Base-by-base conservation (phyloP, 129 eudicot species). In the Apium graveolens region DNA sequence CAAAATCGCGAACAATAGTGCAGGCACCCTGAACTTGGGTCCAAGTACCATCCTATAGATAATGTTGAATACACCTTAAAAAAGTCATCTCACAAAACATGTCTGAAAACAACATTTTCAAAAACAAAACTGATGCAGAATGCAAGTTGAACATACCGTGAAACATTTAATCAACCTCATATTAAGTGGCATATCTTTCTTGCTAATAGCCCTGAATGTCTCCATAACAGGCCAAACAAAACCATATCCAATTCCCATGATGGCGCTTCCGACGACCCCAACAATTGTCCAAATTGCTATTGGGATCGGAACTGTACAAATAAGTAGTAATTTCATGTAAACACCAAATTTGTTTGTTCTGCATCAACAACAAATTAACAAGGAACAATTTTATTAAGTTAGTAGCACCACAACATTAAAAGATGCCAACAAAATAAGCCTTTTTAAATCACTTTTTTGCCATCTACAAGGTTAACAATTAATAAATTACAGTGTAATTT, bases 171-270 rank as follows among this genome's bases (percentile, higher is more conserved):
- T 46, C 77, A 81, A 49, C 80, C 76, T 81, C 26, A 16, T 37
- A 31, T 51, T 46, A 18, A 81, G 16, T 37, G 80, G 44, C 0
- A 65, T n/a, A 44, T 27, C 71, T 81, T 76, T 45, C 49, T 46
- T 68, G 62, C 84, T 81, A 26, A 81, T 76, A 12, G 80, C 80
- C 53, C 80, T 81, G 49, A 76, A 81, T 20, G 84, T 81, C 39
- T 81, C 84, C 84, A 81, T 68, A 21, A 81, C 76, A 68, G 81
- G 84, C 76, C 84, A 81, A n/a, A 76, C 76, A 69, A 42, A 76
- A 68, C 84, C 84, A 69, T 68, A 76, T 38, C 70, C 80, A 46
- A 81, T 27, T 18, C 84, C 84, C 80, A 76, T 81, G n/a, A 81
- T 48, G 3, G 69, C 72, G 42, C 80, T 81, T 66, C 80, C 84